A percentile compares a stretch with the other conserved stretches of the same genome.
Conservation (phyloP, 768 basidiomycete species). For the Piloderma croceum region DNA sequence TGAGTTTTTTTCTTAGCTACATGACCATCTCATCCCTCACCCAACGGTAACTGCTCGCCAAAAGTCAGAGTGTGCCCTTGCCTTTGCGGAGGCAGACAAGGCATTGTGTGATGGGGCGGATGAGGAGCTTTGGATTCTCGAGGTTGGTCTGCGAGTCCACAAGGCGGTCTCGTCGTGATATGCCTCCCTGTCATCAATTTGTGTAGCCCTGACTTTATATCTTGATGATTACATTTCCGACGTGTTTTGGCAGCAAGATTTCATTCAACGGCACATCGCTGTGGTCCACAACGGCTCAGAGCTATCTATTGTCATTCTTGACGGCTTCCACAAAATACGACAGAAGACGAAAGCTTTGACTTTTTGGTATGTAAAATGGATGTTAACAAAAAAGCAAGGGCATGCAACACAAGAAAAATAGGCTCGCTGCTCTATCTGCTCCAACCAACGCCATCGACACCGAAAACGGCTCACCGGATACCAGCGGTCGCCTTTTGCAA, state of each 20-base stretch:
- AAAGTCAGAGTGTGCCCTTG: constrained; percentile 75
- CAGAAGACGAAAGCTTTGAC: neutral
- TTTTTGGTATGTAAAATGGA: constrained; percentile 9
- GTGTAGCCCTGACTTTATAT: too few species aligned
- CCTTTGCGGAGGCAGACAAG: constrained; percentile 94
- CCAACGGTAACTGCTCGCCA: constrained; percentile 73
- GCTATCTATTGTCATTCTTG: too few species aligned
- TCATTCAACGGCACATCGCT: too few species aligned
- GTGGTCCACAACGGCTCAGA: too few species aligned
- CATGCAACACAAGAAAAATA: constrained; percentile 11
- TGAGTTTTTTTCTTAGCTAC: constrained; percentile 51
- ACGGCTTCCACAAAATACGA: too few species aligned
- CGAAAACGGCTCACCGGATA: constrained; percentile 57
- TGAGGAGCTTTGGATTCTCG: constrained; percentile 92
- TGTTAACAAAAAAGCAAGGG: constrained; percentile 7
- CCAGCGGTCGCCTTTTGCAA: constrained; percentile 96
- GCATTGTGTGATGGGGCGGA: constrained; percentile 94
- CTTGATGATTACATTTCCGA: too few species aligned
- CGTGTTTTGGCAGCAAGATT: too few species aligned
- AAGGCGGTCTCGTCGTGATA: constrained; percentile 42
- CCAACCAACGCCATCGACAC: constrained; percentile 1
- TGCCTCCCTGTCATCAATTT: constrained; percentile 1
- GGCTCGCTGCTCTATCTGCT: constrained; percentile 14
- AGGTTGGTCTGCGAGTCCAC: constrained; percentile 76
- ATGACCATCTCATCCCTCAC: constrained; percentile 84